Percentiles rank a stretch among this genome's conserved stretches.
phyloP scores from a whole-genome alignment of 23 red algal genomes.

The Gracilariopsis chorda region DNA sequence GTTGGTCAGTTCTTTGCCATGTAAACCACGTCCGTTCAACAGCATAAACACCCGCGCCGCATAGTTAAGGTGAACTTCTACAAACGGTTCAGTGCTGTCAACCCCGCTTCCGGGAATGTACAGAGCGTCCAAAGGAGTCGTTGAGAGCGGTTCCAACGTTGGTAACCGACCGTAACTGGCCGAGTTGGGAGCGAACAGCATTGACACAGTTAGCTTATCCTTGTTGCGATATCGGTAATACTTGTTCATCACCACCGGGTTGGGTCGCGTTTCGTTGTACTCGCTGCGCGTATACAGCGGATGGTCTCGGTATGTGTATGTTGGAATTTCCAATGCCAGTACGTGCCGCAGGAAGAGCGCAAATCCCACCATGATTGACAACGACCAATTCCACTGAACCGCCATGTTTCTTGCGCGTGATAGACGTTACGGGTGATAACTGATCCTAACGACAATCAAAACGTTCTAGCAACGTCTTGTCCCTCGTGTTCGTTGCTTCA shows the following conservation, averaged over 20 bases:
- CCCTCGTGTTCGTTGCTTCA: no score
- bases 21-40: background rate
- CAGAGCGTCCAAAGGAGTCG: background rate
- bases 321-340: slow-evolving; percentile 6
- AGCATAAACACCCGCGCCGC: background rate
- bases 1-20: background rate
- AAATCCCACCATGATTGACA: no score
- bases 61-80: slow-evolving; percentile 33
- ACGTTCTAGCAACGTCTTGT: no score
- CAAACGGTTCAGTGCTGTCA: background rate
- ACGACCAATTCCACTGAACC: no score
- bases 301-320: slow-evolving; percentile 23
- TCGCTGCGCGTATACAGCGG: slow-evolving; percentile 1
- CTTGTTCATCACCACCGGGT: slow-evolving; percentile 30
- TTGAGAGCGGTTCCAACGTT: background rate
- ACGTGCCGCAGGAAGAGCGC: no score
- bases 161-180: background rate
- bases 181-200: slow-evolving; percentile 4
- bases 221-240: background rate
- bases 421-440: no score
- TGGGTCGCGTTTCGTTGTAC: slow-evolving; percentile 4
- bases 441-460: no score
- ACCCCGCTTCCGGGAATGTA: background rate
- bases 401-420: no score
- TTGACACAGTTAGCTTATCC: background rate